Conservation (phyloP, 2,329 filamentous ascomycete genomes). For the Epichloe coenophiala region DNA sequence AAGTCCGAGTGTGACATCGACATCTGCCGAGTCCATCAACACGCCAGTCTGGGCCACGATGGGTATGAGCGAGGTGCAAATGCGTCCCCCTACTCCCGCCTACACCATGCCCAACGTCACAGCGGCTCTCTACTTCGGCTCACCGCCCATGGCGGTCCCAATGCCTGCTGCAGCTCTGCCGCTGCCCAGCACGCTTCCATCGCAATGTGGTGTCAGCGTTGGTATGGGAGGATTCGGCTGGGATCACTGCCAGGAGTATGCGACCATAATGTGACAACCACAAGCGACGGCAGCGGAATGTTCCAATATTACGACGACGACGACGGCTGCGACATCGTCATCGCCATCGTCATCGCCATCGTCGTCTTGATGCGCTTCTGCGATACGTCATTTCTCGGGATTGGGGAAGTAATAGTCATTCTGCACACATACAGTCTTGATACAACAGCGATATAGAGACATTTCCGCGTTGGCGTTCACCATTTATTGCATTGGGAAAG, state of each 20-base stretch:
- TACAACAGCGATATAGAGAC: conserved; percentile 26
- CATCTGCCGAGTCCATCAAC: conserved; percentile 53
- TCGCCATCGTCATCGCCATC: neutral
- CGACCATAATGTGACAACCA: conserved; percentile 75
- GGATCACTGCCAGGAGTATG: conserved; percentile 75
- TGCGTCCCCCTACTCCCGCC: conserved; percentile 71
- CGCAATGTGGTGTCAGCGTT: conserved; percentile 66
- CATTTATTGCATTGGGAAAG: conserved; percentile 26
- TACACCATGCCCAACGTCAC: conserved; percentile 63
- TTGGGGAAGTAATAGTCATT: neutral
- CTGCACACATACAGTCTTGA: conserved; percentile 12
- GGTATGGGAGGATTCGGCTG: conserved; percentile 66
- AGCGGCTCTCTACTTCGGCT: conserved; percentile 65
- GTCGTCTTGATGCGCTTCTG: conserved; percentile 17
- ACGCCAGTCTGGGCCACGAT: conserved; percentile 69
- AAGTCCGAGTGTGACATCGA: conserved; percentile 64
- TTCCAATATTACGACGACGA: conserved; percentile 34
- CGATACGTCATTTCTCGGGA: neutral
- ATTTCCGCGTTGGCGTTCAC: conserved; percentile 21
- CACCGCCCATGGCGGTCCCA: conserved; percentile 59
- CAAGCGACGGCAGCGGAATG: conserved; percentile 31
- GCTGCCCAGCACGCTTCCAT: conserved; percentile 73
- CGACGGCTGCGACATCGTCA: conserved; percentile 7
- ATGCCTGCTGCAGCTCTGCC: conserved; percentile 60
- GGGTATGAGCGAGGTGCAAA: conserved; percentile 57